phyloP scores from a whole-genome alignment of 495 filamentous ascomycete species.

The Hyphodiscus hymeniophilus region DNA sequence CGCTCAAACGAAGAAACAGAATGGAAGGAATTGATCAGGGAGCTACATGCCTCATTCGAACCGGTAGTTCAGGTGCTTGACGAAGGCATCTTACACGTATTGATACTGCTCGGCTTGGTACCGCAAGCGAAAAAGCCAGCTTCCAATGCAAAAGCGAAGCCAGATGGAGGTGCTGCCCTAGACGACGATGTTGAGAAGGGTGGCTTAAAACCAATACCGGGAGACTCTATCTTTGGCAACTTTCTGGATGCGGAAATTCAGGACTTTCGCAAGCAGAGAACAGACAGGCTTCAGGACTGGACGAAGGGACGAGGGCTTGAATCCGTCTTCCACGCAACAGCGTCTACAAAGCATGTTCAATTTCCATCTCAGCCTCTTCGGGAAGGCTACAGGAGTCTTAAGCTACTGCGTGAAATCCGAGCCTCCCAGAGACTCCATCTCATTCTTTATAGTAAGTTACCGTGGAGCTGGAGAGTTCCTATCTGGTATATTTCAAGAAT shows the following conservation, averaged over 20 bases:
- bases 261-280: slow-evolving; percentile 42
- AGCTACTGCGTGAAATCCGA: slow-evolving; percentile 33
- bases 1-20: slow-evolving; percentile 1
- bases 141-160: no score
- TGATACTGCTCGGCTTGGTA: slow-evolving; percentile 47
- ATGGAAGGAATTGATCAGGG: slow-evolving; percentile 7
- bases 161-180: slow-evolving; percentile 20
- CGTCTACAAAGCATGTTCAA: slow-evolving; percentile 1
- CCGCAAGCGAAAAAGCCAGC: slow-evolving; percentile 33
- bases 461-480: no score
- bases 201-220: slow-evolving; percentile 43
- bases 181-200: slow-evolving; percentile 48
- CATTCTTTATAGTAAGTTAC: slow-evolving; percentile 13
- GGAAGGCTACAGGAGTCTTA: slow-evolving; percentile 24
- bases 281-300: slow-evolving; percentile 29
- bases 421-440: slow-evolving; percentile 12
- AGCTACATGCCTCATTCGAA: slow-evolving; percentile 1
- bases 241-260: slow-evolving; percentile 46
- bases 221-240: slow-evolving; percentile 50
- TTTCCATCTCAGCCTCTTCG: slow-evolving; percentile 2
- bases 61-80: slow-evolving; percentile 42
- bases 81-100: slow-evolving; percentile 59
- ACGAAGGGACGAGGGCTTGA: slow-evolving; percentile 28
- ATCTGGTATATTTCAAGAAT: no score
- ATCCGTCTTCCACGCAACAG: slow-evolving; percentile 8